Conservation (phyloP, 2,329 filamentous ascomycete species). For the Thelonectria rubi region DNA sequence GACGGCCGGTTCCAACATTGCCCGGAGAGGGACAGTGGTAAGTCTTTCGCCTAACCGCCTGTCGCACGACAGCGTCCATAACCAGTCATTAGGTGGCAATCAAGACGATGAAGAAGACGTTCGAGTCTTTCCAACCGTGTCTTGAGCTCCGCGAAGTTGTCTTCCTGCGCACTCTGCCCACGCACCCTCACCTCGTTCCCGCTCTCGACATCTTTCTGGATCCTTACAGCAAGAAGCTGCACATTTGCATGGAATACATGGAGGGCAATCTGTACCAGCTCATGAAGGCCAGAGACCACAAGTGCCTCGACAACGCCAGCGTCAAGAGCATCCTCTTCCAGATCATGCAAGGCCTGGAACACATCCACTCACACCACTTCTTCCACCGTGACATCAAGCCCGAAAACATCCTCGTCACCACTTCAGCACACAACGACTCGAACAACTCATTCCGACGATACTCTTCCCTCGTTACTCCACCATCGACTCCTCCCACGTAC, state of each 20-base stretch:
- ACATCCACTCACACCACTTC: slow-evolving; percentile 96
- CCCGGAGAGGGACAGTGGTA: slow-evolving; percentile 92
- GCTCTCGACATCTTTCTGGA: slow-evolving; percentile 98
- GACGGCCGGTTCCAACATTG: slow-evolving; percentile 87
- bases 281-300: slow-evolving; percentile 98
- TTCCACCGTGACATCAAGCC: slow-evolving; percentile 99
- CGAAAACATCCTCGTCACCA: slow-evolving; percentile 97
- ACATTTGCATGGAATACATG: slow-evolving; percentile 99
- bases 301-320: slow-evolving; percentile 85
- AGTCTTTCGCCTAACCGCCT: slow-evolving; percentile 49
- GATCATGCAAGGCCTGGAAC: slow-evolving; percentile 94
- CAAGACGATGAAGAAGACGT: slow-evolving; percentile 99
- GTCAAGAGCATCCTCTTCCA: slow-evolving; percentile 99
- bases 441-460: slow-evolving; percentile 90
- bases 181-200: slow-evolving; percentile 92
- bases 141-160: slow-evolving; percentile 96
- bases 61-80: slow-evolving; percentile 28
- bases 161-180: slow-evolving; percentile 88
- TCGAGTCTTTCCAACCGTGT: slow-evolving; percentile 90
- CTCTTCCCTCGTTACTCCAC: slow-evolving; percentile 90
- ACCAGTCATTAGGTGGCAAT: slow-evolving; percentile 79
- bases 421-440: slow-evolving; percentile 83
- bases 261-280: slow-evolving; percentile 98
- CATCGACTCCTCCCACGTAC: slow-evolving; percentile 91
- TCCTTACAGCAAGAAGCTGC: slow-evolving; percentile 92